Evolutionary conservation across 1,139 yeast species (phyloP).

Genomic region (Candida sojae): DNA sequence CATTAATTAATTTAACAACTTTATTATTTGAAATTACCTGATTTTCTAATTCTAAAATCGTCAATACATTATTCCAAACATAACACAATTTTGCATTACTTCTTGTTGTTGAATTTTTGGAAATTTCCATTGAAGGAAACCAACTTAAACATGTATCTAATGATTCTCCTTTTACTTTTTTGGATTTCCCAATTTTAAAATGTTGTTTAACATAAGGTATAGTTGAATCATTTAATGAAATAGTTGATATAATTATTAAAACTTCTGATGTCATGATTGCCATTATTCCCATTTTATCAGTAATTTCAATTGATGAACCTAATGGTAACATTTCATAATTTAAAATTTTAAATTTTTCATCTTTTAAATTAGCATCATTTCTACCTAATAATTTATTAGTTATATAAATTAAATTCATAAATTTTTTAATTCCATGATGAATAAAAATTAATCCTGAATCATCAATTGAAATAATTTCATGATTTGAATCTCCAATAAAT

Average conservation of each 20-base stretch:
- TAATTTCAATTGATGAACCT: slow-evolving; percentile 51
- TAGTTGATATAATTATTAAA: slow-evolving; percentile 55
- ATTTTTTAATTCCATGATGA: slow-evolving; percentile 60
- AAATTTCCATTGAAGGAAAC: slow-evolving; percentile 47
- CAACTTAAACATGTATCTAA: slow-evolving; percentile 41
- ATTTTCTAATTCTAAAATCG: slow-evolving; percentile 54
- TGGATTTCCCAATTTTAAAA: slow-evolving; percentile 52
- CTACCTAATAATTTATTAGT: slow-evolving; percentile 57
- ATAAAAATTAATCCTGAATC: slow-evolving; percentile 56
- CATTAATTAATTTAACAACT: slow-evolving; percentile 29
- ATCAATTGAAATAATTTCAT: slow-evolving; percentile 62
- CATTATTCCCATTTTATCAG: slow-evolving; percentile 59
- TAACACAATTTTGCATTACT: slow-evolving; percentile 58
- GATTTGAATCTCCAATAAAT: slow-evolving; percentile 58
- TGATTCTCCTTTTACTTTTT: slow-evolving; percentile 16
- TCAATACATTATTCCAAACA: slow-evolving; percentile 62
- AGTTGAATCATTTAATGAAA: slow-evolving; percentile 44
- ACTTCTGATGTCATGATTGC: slow-evolving; percentile 60
- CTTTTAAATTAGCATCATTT: slow-evolving; percentile 29
- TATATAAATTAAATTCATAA: slow-evolving; percentile 52
- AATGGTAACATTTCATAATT: slow-evolving; percentile 52
- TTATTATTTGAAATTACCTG: slow-evolving; percentile 26
- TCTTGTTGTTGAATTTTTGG: slow-evolving; percentile 24
- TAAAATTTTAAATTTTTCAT: slow-evolving; percentile 17
- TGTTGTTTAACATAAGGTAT: slow-evolving; percentile 40